Evolutionary conservation across 2,329 filamentous ascomycete species (phyloP).

Genomic region (Aspergillus tamarii): DNA sequence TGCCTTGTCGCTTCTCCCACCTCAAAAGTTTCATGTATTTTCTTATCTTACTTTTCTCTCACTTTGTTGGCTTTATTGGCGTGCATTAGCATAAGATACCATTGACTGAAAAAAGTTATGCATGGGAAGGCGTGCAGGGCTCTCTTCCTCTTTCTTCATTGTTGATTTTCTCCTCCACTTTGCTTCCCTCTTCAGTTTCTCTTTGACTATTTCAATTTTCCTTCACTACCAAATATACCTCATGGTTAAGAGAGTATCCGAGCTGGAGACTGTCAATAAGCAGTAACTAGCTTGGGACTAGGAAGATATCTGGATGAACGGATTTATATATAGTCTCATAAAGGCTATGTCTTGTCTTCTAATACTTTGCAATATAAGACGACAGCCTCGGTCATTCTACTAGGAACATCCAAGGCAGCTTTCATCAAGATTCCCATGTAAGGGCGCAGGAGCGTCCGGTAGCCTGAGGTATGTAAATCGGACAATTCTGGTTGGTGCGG

Average conservation of each 20-base stretch:
- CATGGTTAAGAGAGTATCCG: neutral
- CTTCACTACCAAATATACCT: neutral
- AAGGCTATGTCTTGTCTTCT: neutral
- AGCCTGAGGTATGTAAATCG: conserved; percentile 11
- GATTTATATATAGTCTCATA: neutral
- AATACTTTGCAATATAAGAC: no score
- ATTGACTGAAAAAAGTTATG: conserved; percentile 25
- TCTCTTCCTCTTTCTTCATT: conserved; percentile 9
- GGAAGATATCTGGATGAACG: neutral
- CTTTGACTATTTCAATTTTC: neutral
- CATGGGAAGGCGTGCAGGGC: conserved; percentile 29
- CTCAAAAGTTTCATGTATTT: conserved; percentile 5
- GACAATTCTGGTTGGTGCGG: conserved; percentile 7
- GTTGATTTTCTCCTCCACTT: neutral
- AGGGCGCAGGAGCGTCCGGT: neutral
- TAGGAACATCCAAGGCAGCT: neutral
- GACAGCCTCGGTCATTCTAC: no score
- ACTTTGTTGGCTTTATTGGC: conserved; percentile 18
- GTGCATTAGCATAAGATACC: conserved; percentile 35
- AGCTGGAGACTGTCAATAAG: neutral
- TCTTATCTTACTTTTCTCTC: conserved; percentile 15
- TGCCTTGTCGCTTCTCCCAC: neutral
- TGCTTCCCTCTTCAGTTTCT: neutral
- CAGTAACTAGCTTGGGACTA: neutral
- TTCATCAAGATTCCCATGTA: neutral